Evolutionary conservation across 495 filamentous ascomycete genomes (phyloP).

Genomic region (Aspergillus hancockii): DNA sequence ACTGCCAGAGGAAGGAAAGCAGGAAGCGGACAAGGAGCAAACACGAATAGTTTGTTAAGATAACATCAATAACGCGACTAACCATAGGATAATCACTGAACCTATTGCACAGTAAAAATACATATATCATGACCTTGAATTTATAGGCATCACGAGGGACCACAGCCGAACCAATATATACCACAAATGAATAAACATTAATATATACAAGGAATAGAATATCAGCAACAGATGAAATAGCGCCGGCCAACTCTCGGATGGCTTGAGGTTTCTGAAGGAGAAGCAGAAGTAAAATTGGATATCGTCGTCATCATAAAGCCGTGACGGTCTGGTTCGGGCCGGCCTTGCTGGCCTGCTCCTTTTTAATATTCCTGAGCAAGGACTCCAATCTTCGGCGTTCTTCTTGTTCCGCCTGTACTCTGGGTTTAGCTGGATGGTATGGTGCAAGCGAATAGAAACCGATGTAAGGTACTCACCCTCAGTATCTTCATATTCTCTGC

Average conservation of each 20-base stretch:
- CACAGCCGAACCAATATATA: neutral
- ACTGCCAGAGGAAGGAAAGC: neutral
- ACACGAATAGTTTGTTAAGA: neutral
- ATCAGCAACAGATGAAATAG: neutral
- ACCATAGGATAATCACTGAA: neutral
- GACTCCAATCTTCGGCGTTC: conserved; percentile 67
- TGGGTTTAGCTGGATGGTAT: conserved; percentile 18
- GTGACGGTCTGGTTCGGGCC: conserved; percentile 51
- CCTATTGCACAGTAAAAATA: conserved; percentile 1
- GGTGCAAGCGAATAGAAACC: conserved; percentile 7
- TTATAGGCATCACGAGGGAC: neutral
- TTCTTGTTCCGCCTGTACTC: conserved; percentile 66
- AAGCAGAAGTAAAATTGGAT: conserved; percentile 15
- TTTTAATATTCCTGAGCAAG: conserved; percentile 55
- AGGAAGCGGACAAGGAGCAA: neutral
- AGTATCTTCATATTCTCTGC: conserved; percentile 68
- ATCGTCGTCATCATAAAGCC: conserved; percentile 43
- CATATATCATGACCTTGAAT: conserved; percentile 11
- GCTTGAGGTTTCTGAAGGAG: conserved; percentile 1
- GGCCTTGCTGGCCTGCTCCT: conserved; percentile 55
- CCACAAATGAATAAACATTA: conserved; percentile 15
- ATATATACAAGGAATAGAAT: conserved; percentile 25
- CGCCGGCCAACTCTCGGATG: neutral
- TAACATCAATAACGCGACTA: neutral
- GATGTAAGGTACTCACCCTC: conserved; percentile 53